Evolutionary conservation across 305 asterid species (phyloP).

Genomic region (Lippia alba): DNA sequence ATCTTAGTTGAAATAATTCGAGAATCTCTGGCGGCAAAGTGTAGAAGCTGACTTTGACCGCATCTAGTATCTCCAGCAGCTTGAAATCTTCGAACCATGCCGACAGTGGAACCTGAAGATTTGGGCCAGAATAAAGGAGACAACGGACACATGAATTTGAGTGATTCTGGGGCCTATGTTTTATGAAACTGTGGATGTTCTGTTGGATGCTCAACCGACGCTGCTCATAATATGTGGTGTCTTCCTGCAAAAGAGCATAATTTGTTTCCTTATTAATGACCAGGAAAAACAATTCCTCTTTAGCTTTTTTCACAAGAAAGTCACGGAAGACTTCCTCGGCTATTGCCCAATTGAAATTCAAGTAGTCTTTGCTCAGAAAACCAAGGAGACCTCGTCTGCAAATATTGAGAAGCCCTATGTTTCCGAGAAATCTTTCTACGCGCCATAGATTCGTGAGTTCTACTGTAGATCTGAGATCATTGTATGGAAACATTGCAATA

Average conservation of each 20-base stretch:
- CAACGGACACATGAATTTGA: constrained; percentile 18
- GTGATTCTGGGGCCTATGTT: background rate
- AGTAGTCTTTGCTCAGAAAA: background rate
- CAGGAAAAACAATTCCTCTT: constrained; percentile 21
- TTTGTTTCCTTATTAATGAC: background rate
- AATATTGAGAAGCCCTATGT: background rate
- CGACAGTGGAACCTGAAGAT: background rate
- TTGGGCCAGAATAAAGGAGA: constrained; percentile 4
- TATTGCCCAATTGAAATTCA: constrained; percentile 22
- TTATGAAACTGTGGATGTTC: background rate
- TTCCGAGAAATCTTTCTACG: constrained; percentile 26
- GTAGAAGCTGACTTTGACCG: constrained; percentile 14
- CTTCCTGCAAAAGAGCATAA: background rate
- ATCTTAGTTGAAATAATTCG: constrained; percentile 23
- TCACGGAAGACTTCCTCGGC: constrained; percentile 19
- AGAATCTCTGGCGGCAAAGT: constrained; percentile 24
- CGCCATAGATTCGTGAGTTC: constrained; percentile 22
- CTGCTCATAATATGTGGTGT: background rate
- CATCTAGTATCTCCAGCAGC: constrained; percentile 34
- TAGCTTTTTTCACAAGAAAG: constrained; percentile 14
- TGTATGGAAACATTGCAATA: constrained; percentile 23
- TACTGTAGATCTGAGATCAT: background rate
- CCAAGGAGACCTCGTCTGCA: background rate
- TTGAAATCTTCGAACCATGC: constrained; percentile 1
- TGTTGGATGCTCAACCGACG: constrained; percentile 20